Evolutionary conservation across 2,329 filamentous ascomycete species (phyloP).

Genomic region (Stagonosporopsis rhizophila): DNA sequence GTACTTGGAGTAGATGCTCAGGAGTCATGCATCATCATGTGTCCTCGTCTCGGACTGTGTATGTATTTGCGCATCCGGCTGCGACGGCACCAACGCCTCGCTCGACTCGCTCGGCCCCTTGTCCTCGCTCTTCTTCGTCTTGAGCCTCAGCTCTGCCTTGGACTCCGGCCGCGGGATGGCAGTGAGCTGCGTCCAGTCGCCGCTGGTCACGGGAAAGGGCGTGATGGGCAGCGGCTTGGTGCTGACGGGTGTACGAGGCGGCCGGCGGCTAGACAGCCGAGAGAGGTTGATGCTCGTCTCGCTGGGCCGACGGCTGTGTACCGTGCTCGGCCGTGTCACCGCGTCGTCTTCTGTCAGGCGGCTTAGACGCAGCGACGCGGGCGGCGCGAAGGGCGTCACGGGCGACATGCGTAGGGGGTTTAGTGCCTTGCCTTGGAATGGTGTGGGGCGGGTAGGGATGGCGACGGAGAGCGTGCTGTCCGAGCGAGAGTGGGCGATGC

Average conservation of each 20-base stretch:
- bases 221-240: conserved; percentile 43
- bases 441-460: neutral
- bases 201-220: conserved; percentile 35
- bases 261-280: neutral
- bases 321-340: conserved; percentile 2
- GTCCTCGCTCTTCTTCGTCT: neutral
- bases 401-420: conserved; percentile 33
- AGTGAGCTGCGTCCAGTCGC: conserved; percentile 10
- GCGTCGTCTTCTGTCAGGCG: conserved; percentile 11
- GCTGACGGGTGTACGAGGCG: conserved; percentile 16
- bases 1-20: conserved; percentile 16
- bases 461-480: conserved; percentile 4
- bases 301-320: conserved; percentile 19
- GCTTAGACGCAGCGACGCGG: conserved; percentile 19
- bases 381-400: conserved; percentile 22
- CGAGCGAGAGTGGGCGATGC: neutral
- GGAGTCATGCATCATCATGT: conserved; percentile 12
- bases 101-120: neutral
- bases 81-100: neutral
- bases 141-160: neutral
- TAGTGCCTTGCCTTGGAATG: conserved; percentile 19
- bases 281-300: conserved; percentile 8
- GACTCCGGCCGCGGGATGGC: conserved; percentile 3
- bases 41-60: neutral
- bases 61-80: no score